phyloP scores from a whole-genome alignment of 257 asterid genomes.

The Jacaranda copaia region DNA sequence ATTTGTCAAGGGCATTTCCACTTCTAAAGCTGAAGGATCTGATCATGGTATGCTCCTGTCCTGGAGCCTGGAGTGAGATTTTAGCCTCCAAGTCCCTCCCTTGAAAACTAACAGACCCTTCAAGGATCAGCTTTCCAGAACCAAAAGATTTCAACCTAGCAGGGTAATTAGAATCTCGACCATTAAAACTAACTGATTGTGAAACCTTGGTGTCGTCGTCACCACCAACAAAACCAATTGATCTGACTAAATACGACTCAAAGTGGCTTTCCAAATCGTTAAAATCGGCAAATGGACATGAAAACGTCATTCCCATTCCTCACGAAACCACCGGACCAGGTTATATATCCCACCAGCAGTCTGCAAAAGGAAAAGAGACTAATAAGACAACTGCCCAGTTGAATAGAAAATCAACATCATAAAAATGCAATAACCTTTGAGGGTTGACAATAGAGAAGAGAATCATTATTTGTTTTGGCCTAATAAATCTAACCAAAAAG shows the following conservation, averaged over 20 bases:
- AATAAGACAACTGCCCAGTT: background rate
- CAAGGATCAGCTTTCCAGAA: constrained; percentile 56
- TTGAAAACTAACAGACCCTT: constrained; percentile 60
- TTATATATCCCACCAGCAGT: constrained; percentile 23
- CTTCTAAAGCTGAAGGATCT: constrained; percentile 32
- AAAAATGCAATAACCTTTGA: background rate
- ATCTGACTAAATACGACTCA: constrained; percentile 51
- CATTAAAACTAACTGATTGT: constrained; percentile 48
- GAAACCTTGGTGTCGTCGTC: constrained; percentile 40
- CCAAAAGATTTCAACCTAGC: constrained; percentile 46
- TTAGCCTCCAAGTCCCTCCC: constrained; percentile 60
- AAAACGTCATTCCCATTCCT: constrained; percentile 71
- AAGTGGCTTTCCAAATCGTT: constrained; percentile 53
- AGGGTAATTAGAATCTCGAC: constrained; percentile 41
- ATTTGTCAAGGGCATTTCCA: constrained; percentile 24
- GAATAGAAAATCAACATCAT: background rate
- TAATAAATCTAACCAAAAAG: background rate
- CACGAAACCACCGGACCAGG: constrained; percentile 21
- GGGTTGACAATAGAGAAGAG: background rate
- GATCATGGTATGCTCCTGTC: constrained; percentile 31
- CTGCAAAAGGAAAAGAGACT: background rate
- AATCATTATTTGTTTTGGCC: background rate
- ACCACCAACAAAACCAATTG: constrained; percentile 42
- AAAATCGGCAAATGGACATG: constrained; percentile 50
- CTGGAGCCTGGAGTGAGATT: constrained; percentile 38